A percentile compares a stretch with the other conserved stretches of the same genome.
Conservation (phyloP, 2,329 filamentous ascomycete species). For the Aspergillus ibericus region DNA sequence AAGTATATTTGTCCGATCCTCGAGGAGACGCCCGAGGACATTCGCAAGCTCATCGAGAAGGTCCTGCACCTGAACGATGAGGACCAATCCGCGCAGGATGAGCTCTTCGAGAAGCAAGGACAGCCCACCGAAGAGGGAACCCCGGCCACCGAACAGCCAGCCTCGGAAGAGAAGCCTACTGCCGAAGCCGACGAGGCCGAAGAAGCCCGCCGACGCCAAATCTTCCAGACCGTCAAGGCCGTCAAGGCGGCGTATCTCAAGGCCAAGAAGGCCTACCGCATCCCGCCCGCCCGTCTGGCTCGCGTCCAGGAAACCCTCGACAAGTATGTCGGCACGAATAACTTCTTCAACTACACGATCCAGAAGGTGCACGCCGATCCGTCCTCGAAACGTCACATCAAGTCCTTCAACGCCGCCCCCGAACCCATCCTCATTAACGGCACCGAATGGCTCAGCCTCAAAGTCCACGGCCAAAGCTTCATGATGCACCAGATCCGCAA, state of each 20-base stretch:
- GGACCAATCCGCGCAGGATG: slow-evolving; percentile 32
- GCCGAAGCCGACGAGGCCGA: slow-evolving; percentile 8
- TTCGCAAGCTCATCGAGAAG: slow-evolving; percentile 42
- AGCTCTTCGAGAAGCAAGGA: slow-evolving; percentile 19
- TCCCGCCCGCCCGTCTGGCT: slow-evolving; percentile 67
- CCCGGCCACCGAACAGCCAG: not conserved
- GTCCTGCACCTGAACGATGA: slow-evolving; percentile 40
- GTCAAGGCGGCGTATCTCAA: slow-evolving; percentile 79
- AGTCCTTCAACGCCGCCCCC: slow-evolving; percentile 78
- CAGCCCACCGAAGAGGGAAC: slow-evolving; percentile 5
- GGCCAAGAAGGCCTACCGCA: slow-evolving; percentile 82
- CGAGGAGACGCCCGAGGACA: slow-evolving; percentile 44
- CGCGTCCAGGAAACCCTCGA: slow-evolving; percentile 74
- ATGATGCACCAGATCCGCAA: slow-evolving; percentile 99
- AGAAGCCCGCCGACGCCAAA: slow-evolving; percentile 43
- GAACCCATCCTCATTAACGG: slow-evolving; percentile 81
- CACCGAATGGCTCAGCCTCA: slow-evolving; percentile 92
- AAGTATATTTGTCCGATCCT: slow-evolving; percentile 72
- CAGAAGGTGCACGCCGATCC: slow-evolving; percentile 79
- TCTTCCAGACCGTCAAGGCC: slow-evolving; percentile 67
- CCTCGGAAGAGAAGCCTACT: slow-evolving; percentile 7
- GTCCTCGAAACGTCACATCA: slow-evolving; percentile 86
- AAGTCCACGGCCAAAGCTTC: slow-evolving; percentile 96
- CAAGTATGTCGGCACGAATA: slow-evolving; percentile 78
- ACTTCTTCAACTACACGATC: slow-evolving; percentile 98